Evolutionary conservation across 2,329 filamentous ascomycete genomes (phyloP).

Genomic region (Pseudogymnoascus sp.): DNA sequence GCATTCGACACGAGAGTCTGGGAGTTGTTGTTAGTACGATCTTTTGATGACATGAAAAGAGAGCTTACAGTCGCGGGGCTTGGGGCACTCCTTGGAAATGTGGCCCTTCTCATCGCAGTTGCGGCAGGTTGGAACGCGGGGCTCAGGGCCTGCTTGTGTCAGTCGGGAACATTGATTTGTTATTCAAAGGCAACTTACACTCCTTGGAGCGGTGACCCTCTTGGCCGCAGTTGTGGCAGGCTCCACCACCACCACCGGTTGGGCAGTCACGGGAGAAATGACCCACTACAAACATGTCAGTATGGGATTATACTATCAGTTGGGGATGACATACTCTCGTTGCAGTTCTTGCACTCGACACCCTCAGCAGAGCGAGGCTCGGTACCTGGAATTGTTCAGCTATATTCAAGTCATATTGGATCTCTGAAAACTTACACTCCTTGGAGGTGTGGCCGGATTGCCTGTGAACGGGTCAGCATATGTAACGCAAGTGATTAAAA

Average conservation of each 20-base stretch:
- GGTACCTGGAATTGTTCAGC: conserved; percentile 19
- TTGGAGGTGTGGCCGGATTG: conserved; percentile 27
- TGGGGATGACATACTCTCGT: conserved; percentile 21
- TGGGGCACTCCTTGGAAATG: conserved; percentile 48
- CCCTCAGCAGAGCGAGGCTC: conserved; percentile 52
- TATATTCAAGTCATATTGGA: not conserved
- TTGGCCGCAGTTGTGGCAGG: conserved; percentile 47
- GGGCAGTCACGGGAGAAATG: conserved; percentile 60
- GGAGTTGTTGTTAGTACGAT: conserved; percentile 18
- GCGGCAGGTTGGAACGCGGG: conserved; percentile 44
- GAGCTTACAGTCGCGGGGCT: conserved; percentile 44
- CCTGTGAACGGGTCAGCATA: conserved; percentile 30
- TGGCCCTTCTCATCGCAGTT: conserved; percentile 62
- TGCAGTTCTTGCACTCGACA: conserved; percentile 31
- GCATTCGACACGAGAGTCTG: conserved; percentile 49
- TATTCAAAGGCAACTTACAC: conserved; percentile 29
- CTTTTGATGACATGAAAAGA: not conserved
- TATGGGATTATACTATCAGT: not conserved
- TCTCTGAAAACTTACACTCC: conserved; percentile 23
- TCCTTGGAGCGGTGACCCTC: conserved; percentile 51
- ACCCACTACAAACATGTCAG: conserved; percentile 40
- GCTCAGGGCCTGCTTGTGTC: conserved; percentile 29
- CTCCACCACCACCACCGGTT: conserved; percentile 46
- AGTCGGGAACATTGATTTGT: not conserved
- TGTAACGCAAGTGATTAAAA: not conserved